These are phyloP conservation scores for Xylariaceae sp. DNA, from an alignment of 2,329 filamentous ascomycete species.

Conservation along the genomic window DNA sequence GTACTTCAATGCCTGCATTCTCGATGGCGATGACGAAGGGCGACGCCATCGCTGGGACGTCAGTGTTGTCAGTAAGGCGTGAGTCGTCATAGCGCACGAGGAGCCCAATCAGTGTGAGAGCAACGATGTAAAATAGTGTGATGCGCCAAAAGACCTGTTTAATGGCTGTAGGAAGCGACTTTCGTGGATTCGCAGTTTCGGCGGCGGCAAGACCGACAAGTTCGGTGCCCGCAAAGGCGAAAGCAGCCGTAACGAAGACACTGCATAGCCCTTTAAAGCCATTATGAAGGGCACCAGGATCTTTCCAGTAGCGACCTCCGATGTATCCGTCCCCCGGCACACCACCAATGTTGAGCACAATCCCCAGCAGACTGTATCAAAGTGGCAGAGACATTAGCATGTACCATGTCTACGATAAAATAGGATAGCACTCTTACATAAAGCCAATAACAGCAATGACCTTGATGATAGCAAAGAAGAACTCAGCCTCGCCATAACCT, in stretches of 20 bases:
- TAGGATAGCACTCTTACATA: slow-evolving; percentile 63
- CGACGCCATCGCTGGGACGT: slow-evolving; percentile 72
- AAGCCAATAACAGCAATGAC: slow-evolving; percentile 86
- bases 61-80: slow-evolving; percentile 64
- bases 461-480: slow-evolving; percentile 85
- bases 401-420: no score
- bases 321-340: slow-evolving; percentile 77
- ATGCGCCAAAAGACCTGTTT: slow-evolving; percentile 98
- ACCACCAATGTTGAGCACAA: slow-evolving; percentile 85
- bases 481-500: slow-evolving; percentile 89
- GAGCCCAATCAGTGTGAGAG: slow-evolving; percentile 79
- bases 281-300: slow-evolving; percentile 84
- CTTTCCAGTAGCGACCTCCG: slow-evolving; percentile 75
- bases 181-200: slow-evolving; percentile 78
- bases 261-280: slow-evolving; percentile 84
- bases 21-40: slow-evolving; percentile 92
- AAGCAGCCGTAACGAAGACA: slow-evolving; percentile 78
- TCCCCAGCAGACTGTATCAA: slow-evolving; percentile 72
- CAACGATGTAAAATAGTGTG: slow-evolving; percentile 85
- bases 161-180: slow-evolving; percentile 83
- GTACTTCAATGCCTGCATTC: slow-evolving; percentile 78
- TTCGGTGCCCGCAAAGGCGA: slow-evolving; percentile 78
- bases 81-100: slow-evolving; percentile 76
- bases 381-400: slow-evolving; percentile 12
- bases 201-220: slow-evolving; percentile 78